Evolutionary conservation across 768 basidiomycete species (phyloP), one percentile per base, ranked within the genome.

Genomic region (Sarcomyxa edulis): DNA sequence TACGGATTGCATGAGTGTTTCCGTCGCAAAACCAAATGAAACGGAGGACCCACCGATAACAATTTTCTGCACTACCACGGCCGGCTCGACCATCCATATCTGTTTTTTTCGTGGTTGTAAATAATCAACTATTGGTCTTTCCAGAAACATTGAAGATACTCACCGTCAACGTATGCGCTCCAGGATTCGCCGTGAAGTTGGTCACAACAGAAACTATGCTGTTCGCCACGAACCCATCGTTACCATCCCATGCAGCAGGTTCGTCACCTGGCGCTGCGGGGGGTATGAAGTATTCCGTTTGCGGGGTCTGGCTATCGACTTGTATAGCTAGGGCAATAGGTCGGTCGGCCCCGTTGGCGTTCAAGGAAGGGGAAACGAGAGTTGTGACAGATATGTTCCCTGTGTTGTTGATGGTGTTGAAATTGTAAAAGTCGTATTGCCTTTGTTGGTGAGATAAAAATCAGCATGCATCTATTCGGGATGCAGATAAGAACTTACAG

Each of bases 391-490:
- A 71, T 16, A 74, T 48, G 42, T 74, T 79, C 11, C 68, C 67
- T 30, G 48, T 51, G 20, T 54, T 50, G 31, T 50, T 40, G 14
- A 67, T 50, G 18, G 68, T 69, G 58, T 76, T 70, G 66, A 81
- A 80, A 40, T 61, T 74, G 58, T 61, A 74, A 54, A 84, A 80
- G 54, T 80, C 77, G 54, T 84, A 85, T 54, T 78, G 73, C 36
- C 76, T 78, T 45, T 5, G 22, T 30, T n/a, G 15, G 22, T 24
- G 12, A 7, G 7, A 10, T 5, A 12, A 24, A 25, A 25, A 27
- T 35, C 9, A 6, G 10, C 8, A 9, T 26, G 20, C 4, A 19
- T 22, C 25, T 22, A 12, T 6, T n/a, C 16, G 22, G 14, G 10
- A 9, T 15, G 26, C 18, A 10, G 11, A 38, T n/a, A 21, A 16